Percentiles rank a stretch among this genome's conserved stretches.
These are phyloP conservation scores for Rhynchosporium secalis DNA, from an alignment of 2,329 filamentous ascomycete species.

Conservation along the genomic window DNA sequence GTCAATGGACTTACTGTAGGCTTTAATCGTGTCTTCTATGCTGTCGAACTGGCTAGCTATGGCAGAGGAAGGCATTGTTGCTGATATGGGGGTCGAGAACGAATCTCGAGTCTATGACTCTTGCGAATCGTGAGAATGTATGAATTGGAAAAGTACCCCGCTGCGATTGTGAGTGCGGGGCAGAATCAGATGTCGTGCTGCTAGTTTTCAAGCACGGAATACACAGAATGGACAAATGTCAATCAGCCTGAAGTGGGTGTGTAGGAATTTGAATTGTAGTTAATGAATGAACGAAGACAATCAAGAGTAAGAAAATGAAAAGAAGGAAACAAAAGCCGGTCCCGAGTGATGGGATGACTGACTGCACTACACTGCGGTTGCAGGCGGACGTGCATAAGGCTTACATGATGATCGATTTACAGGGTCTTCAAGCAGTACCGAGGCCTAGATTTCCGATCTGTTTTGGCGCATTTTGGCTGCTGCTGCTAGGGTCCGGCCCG, in stretches of 20 bases:
- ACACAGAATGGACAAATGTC: not conserved
- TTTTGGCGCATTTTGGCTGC: not conserved
- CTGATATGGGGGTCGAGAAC: constrained; percentile 1
- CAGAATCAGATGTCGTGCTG: constrained; percentile 9
- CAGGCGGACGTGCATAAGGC: constrained; percentile 11
- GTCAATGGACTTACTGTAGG: constrained; percentile 56
- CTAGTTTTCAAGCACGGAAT: not conserved
- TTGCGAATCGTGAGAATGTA: not conserved
- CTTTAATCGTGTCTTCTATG: constrained; percentile 63
- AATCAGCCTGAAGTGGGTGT: no score
- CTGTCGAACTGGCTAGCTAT: constrained; percentile 55
- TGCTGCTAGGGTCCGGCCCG: not conserved
- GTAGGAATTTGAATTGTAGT: no score
- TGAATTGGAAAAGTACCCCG: constrained; percentile 20
- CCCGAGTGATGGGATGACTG: constrained; percentile 11
- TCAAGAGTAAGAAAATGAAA: not conserved
- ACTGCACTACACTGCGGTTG: not conserved
- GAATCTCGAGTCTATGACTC: constrained; percentile 1
- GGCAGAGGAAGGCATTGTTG: constrained; percentile 36
- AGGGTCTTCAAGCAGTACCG: constrained; percentile 11
- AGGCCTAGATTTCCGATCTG: constrained; percentile 11
- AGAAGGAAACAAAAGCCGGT: not conserved
- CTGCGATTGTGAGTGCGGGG: constrained; percentile 18
- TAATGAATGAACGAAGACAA: no score
- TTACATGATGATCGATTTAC: constrained; percentile 19